Percentiles rank a stretch among this genome's conserved stretches.
Conservation (phyloP, 1,284 basidiomycete genomes). For the Apiotrichum domesticum region DNA sequence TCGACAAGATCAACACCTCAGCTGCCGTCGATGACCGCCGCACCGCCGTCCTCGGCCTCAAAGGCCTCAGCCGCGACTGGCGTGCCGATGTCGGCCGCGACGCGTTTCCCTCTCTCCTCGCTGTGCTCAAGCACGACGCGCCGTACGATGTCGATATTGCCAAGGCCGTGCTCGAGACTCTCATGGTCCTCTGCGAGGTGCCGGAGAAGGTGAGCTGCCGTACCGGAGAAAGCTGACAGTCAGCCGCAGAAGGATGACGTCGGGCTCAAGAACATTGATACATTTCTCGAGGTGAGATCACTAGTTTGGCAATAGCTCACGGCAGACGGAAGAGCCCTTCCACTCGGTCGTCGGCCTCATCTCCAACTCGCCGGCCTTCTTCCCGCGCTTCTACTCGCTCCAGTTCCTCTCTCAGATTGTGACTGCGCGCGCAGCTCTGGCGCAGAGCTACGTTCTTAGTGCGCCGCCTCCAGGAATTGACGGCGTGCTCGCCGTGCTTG, state of each 20-base stretch:
- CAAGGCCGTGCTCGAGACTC: slow-evolving; percentile 81
- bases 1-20: slow-evolving; percentile 78
- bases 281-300: slow-evolving; percentile 34
- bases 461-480: slow-evolving; percentile 43
- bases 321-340: slow-evolving; percentile 54
- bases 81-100: slow-evolving; percentile 75
- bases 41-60: slow-evolving; percentile 84
- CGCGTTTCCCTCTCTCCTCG: slow-evolving; percentile 68
- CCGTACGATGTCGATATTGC: slow-evolving; percentile 82
- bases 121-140: slow-evolving; percentile 76
- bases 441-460: slow-evolving; percentile 79
- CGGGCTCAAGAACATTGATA: slow-evolving; percentile 49
- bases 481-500: slow-evolving; percentile 41
- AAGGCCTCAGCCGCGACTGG: slow-evolving; percentile 85
- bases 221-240: background rate
- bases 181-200: slow-evolving; percentile 52
- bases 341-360: slow-evolving; percentile 74
- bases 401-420: slow-evolving; percentile 76
- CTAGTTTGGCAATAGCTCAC: background rate
- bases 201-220: slow-evolving; percentile 36
- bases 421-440: slow-evolving; percentile 66
- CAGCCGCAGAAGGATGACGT: slow-evolving; percentile 48
- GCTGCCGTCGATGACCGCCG: slow-evolving; percentile 82
- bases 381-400: slow-evolving; percentile 77
- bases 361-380: slow-evolving; percentile 58